phyloP scores from a whole-genome alignment of 345 rosid genomes.

The Luvunga scandens region DNA sequence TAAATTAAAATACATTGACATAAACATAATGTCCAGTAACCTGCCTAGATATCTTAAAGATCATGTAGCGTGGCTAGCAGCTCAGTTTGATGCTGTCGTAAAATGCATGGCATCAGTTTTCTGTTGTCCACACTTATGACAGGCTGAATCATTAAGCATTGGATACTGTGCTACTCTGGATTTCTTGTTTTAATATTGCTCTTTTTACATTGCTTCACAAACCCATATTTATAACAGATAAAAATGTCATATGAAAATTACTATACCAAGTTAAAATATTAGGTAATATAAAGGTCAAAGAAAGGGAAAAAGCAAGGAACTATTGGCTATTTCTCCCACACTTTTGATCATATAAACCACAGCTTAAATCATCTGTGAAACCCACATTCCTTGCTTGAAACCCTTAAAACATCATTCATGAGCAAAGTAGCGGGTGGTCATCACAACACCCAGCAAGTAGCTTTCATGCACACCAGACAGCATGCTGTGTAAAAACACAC shows the following conservation, averaged over 20 bases:
- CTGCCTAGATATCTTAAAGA: not conserved
- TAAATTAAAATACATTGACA: not conserved
- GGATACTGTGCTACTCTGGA: not conserved
- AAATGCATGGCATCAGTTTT: not conserved
- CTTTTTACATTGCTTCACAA: not conserved
- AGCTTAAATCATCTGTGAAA: not conserved
- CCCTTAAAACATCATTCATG: not conserved
- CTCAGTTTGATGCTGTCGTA: not conserved
- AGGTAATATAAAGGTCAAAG: not conserved
- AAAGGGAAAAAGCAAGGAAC: not conserved
- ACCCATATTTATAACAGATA: not conserved
- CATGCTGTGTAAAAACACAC: not conserved
- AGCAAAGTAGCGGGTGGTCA: not conserved
- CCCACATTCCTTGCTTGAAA: too few species aligned
- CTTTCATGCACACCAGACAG: not conserved
- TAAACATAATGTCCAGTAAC: not conserved
- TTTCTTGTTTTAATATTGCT: not conserved
- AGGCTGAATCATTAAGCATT: not conserved
- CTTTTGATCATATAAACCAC: not conserved
- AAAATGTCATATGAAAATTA: not conserved
- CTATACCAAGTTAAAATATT: not conserved
- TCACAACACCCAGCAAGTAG: not conserved
- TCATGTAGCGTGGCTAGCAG: not conserved
- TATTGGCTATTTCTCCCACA: not conserved
- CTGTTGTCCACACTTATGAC: not conserved